Evolutionary conservation across 1,139 yeast species (phyloP).

Genomic region (Saccharomyces hybrid): DNA sequence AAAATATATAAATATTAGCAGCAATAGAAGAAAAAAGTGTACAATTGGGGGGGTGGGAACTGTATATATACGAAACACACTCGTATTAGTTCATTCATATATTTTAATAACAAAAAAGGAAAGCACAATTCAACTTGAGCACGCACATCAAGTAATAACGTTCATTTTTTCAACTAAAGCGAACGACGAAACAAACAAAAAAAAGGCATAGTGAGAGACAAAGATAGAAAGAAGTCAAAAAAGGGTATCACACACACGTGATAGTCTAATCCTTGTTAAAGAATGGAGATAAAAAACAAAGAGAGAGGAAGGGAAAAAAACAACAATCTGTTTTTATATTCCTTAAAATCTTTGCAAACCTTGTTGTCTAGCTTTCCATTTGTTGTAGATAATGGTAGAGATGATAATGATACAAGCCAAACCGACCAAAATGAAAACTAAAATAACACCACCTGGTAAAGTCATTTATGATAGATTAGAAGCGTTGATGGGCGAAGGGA

Average conservation of each 20-base stretch:
- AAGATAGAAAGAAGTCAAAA: background rate
- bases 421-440: slow-evolving; percentile 42
- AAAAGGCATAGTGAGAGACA: background rate
- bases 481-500: background rate
- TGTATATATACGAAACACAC: background rate
- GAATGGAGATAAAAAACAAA: background rate
- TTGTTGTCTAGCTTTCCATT: slow-evolving; percentile 33
- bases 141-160: slow-evolving; percentile 3
- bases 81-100: background rate
- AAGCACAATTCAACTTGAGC: slow-evolving; percentile 4
- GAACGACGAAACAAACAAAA: slow-evolving; percentile 2
- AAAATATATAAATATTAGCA: background rate
- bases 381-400: slow-evolving; percentile 29
- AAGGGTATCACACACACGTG: slow-evolving; percentile 1
- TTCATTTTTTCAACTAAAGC: background rate
- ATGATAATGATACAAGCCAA: slow-evolving; percentile 37
- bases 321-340: background rate
- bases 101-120: background rate
- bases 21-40: background rate
- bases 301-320: background rate
- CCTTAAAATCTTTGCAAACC: slow-evolving; percentile 28
- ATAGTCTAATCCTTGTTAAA: background rate
- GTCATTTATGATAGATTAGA: background rate
- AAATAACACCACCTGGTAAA: slow-evolving; percentile 48
- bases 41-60: background rate